Base-by-base conservation (phyloP, 2,329 filamentous ascomycete species). In the Colletotrichum higginsianum region DNA sequence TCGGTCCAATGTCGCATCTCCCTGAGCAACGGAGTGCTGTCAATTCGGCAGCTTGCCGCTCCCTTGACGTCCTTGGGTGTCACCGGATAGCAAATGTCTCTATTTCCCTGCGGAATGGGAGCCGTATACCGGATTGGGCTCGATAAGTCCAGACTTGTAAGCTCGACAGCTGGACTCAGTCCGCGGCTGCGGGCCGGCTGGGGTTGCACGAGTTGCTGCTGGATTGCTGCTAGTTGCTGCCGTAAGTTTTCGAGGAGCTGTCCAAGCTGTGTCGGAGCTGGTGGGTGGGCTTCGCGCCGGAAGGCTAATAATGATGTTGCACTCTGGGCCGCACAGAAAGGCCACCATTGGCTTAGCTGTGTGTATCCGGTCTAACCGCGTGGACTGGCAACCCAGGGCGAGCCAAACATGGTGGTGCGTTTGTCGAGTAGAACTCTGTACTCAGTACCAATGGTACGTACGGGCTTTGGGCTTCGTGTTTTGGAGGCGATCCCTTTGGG, bases 1-100 rank as follows among this genome's bases (percentile, higher is more conserved):
- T 55, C 55, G 56, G 71, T 66, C 70, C 66, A 71, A 65, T 61
- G 66, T 61, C 55, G 30, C 68, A 55, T 68, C 68, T 71, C 58
- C 52, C 56, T 58, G 46, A 63, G 53, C 52, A 68, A 69, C 52
- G 6, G 52, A 63, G 40, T 23, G 58, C 26, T 46, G 30, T 55
- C 46, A 53, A 53, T 46, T 46, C 38, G 47, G 52, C 38, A 46
- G 26, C 30, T 35, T 53, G 50, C 58, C 53, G 53, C 65, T 35
- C 35, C 35, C 47, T 35, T 47, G 35, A 68, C 2, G 13, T n/a
- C 30, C 44, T 49, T n/a, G 21, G 44, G 44, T 63, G 26, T 23
- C 64, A 68, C 57, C 49, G 44, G 5, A 47, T 21, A 16, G 44
- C 4, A 26, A 13, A 6, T 63, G 52, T 47, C 47, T 67, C 42